phyloP scores from a whole-genome alignment of 2,329 filamentous ascomycete genomes.

The Colletotrichum sp. region DNA sequence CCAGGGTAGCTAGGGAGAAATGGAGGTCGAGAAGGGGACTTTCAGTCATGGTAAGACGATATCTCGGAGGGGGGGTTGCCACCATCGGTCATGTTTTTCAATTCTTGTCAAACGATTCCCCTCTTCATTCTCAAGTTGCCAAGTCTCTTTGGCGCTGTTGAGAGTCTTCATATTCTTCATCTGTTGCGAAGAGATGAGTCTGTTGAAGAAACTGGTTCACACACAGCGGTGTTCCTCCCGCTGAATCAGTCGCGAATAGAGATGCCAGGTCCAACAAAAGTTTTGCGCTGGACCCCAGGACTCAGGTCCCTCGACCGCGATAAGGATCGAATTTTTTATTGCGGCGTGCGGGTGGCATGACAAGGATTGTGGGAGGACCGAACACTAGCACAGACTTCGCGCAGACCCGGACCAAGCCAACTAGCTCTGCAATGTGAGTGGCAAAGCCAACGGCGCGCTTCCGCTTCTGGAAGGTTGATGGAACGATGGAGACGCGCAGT shows the following conservation, averaged over 20 bases:
- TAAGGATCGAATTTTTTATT: constrained; percentile 4
- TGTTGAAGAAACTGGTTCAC: neutral
- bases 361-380: neutral
- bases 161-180: neutral
- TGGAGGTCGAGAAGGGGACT: neutral
- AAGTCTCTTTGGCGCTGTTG: neutral
- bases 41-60: neutral
- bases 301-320: neutral
- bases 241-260: neutral
- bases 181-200: neutral
- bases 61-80: neutral
- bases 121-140: neutral
- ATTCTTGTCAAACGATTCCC: neutral
- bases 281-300: neutral
- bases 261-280: neutral
- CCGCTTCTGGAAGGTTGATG: constrained; percentile 31
- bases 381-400: neutral
- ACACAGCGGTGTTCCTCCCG: neutral
- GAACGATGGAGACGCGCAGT: constrained; percentile 19
- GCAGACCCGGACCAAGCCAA: constrained; percentile 7
- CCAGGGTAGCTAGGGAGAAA: neutral
- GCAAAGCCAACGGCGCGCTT: constrained; percentile 24
- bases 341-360: neutral
- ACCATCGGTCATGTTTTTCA: neutral
- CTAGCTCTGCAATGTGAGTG: constrained; percentile 10